Conservation (phyloP, 345 rosid genomes). For the Syzygium aqueum region DNA sequence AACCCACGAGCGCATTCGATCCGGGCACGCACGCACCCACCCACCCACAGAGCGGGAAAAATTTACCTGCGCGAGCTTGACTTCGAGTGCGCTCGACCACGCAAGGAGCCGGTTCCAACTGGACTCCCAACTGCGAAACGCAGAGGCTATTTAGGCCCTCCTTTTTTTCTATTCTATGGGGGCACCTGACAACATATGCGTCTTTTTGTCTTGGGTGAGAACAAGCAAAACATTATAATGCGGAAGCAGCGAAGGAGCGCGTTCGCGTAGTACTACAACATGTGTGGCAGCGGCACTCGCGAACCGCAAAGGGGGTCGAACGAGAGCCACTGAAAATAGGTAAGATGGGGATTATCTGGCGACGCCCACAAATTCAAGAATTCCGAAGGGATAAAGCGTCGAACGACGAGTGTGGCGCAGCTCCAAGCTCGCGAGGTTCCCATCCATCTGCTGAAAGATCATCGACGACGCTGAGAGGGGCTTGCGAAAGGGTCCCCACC, state of each 20-base stretch:
- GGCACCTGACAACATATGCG: neutral
- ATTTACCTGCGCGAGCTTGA: neutral
- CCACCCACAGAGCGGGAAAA: neutral
- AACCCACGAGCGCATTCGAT: neutral
- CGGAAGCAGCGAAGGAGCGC: neutral
- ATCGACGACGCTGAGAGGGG: neutral
- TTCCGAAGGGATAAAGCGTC: conserved; percentile 24
- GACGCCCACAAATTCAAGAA: neutral
- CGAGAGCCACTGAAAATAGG: neutral
- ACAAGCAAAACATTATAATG: neutral
- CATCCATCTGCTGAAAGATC: neutral
- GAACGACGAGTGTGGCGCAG: conserved; percentile 36
- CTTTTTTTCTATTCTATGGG: neutral
- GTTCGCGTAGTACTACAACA: neutral
- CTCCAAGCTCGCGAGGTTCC: conserved; percentile 16
- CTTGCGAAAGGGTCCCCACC: neutral
- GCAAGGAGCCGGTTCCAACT: neutral
- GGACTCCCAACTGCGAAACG: neutral
- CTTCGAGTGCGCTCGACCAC: neutral
- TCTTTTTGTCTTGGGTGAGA: neutral
- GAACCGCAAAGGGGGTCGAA: neutral
- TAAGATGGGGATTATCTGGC: neutral
- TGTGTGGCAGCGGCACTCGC: neutral
- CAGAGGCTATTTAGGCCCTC: neutral
- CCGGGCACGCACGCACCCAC: neutral